Conservation (phyloP, 495 filamentous ascomycete species). For the Cryomyces antarcticus region DNA sequence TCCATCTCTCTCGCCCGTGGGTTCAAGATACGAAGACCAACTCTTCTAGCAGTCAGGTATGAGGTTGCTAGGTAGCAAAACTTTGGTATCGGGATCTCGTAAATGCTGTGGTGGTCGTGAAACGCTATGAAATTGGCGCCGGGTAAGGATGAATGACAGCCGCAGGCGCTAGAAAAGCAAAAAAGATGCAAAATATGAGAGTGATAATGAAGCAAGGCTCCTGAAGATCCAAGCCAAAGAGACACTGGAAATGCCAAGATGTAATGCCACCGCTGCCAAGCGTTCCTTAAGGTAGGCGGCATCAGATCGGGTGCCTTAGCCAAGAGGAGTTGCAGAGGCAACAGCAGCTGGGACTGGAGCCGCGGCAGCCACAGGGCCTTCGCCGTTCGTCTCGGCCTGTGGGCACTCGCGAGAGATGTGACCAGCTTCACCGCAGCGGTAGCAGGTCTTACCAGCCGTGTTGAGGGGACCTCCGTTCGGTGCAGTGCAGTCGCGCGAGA, state of each 20-base stretch:
- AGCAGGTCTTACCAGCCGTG: slow-evolving; percentile 95
- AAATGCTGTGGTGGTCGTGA: slow-evolving; percentile 5
- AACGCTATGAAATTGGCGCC: slow-evolving; percentile 4
- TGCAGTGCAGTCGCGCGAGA: slow-evolving; percentile 91
- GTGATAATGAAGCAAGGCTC: too few relatives aligned
- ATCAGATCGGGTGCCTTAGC: slow-evolving; percentile 29
- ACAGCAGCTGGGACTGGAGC: slow-evolving; percentile 7
- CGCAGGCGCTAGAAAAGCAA: background rate
- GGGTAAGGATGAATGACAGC: background rate
- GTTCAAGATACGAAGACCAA: background rate
- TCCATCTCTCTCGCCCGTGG: background rate
- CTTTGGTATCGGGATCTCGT: slow-evolving; percentile 2
- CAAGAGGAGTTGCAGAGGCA: slow-evolving; percentile 5
- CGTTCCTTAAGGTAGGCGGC: background rate
- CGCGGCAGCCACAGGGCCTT: slow-evolving; percentile 20
- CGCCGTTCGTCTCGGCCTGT: slow-evolving; percentile 30
- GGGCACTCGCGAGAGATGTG: slow-evolving; percentile 95
- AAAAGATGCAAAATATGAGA: too few relatives aligned
- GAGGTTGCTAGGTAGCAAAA: slow-evolving; percentile 6
- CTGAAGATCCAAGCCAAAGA: too few relatives aligned
- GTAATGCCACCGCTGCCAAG: background rate
- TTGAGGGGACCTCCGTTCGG: slow-evolving; percentile 92
- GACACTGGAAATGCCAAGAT: background rate
- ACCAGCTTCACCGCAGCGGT: slow-evolving; percentile 84
- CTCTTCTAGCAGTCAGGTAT: background rate